Conservation (phyloP, 2,329 filamentous ascomycete species). For the Fusarium cyanostomum region DNA sequence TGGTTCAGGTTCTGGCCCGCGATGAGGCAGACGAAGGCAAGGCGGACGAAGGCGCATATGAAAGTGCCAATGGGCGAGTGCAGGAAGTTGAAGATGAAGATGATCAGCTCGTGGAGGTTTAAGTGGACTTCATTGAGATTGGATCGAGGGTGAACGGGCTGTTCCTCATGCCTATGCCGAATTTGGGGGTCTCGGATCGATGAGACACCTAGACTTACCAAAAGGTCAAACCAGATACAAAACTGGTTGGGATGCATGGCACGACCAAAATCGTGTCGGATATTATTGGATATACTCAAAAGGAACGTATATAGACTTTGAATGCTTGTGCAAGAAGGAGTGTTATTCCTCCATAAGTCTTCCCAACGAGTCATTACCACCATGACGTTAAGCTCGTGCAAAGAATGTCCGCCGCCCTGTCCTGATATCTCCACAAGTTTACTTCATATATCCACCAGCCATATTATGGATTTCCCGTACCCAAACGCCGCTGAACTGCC, state of each 20-base stretch:
- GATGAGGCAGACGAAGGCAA: conserved; percentile 68
- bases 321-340: conserved; percentile 21
- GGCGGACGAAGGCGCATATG: conserved; percentile 46
- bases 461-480: conserved; percentile 1
- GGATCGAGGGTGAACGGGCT: not conserved
- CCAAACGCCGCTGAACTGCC: conserved; percentile 31
- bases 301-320: conserved; percentile 29
- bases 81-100: conserved; percentile 62
- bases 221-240: not conserved
- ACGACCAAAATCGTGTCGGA: not conserved
- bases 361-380: conserved; percentile 8
- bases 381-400: conserved; percentile 13
- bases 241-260: not conserved
- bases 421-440: not conserved
- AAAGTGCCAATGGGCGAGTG: conserved; percentile 52
- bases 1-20: conserved; percentile 89
- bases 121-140: not conserved
- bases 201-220: not conserved
- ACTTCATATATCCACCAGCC: conserved; percentile 1
- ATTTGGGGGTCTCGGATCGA: not conserved
- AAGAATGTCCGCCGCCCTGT: conserved; percentile 27
- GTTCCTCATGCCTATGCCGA: not conserved
- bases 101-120: conserved; percentile 59
- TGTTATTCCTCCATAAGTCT: conserved; percentile 15
- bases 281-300: conserved; percentile 22